Evolutionary conservation across 768 basidiomycete genomes (phyloP).

Genomic region (Hebeloma cylindrosporum): DNA sequence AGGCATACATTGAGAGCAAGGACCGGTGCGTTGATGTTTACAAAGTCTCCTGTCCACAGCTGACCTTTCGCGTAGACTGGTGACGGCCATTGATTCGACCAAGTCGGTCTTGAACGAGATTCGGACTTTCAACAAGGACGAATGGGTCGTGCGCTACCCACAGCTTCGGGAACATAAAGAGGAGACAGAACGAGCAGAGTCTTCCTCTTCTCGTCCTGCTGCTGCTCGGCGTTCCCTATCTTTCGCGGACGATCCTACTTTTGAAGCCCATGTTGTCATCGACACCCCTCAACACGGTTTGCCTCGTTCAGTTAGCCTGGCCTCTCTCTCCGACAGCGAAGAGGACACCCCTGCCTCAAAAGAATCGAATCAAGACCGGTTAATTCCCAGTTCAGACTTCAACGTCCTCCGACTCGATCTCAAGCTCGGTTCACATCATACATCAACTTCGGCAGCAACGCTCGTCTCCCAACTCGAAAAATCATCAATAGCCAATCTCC

Average conservation of each 20-base stretch:
- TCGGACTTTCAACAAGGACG: constrained; percentile 76
- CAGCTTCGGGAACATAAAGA: constrained; percentile 53
- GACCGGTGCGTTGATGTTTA: constrained; percentile 54
- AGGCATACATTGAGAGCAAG: constrained; percentile 72
- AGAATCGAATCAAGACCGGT: constrained; percentile 30
- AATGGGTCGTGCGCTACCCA: constrained; percentile 91
- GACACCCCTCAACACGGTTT: constrained; percentile 48
- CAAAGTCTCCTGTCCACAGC: neutral
- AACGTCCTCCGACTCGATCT: constrained; percentile 90
- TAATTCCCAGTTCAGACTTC: constrained; percentile 62
- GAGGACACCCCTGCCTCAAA: constrained; percentile 29
- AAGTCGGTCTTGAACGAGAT: constrained; percentile 68
- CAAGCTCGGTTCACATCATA: constrained; percentile 77
- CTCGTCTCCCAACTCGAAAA: constrained; percentile 94
- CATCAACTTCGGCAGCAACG: constrained; percentile 60
- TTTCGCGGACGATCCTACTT: constrained; percentile 80
- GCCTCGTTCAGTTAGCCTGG: constrained; percentile 59
- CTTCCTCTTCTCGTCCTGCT: constrained; percentile 35
- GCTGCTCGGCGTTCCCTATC: constrained; percentile 66
- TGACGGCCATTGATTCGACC: constrained; percentile 75
- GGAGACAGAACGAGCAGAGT: constrained; percentile 23
- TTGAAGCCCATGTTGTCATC: constrained; percentile 65
- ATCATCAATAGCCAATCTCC: constrained; percentile 85
- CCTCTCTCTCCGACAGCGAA: constrained; percentile 48
- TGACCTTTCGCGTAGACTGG: constrained; percentile 48